phyloP scores from a whole-genome alignment of 148 eudicot genomes.

The Cornus suecica region DNA sequence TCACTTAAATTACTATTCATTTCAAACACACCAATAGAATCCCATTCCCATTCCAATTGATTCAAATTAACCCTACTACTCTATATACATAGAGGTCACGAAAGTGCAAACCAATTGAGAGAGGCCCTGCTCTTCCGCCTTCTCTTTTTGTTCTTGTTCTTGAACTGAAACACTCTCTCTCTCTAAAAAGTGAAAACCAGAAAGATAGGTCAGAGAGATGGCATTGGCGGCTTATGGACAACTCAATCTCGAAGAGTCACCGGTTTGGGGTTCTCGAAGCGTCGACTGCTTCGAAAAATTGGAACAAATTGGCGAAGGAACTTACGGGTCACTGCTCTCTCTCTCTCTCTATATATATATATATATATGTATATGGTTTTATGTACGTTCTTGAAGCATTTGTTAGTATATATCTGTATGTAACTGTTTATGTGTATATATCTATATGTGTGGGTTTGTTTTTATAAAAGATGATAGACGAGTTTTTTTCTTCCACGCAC shows the following conservation, averaged over 20 bases:
- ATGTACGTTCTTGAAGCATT: background rate
- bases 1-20: too few relatives aligned
- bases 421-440: too few relatives aligned
- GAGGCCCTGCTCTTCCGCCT: background rate
- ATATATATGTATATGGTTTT: too few relatives aligned
- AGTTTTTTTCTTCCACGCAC: background rate
- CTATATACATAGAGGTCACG: too few relatives aligned
- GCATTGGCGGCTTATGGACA: constrained; percentile 52
- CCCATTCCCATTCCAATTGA: too few relatives aligned
- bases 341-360: background rate
- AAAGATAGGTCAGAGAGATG: constrained; percentile 19
- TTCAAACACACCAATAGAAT: too few relatives aligned
- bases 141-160: background rate
- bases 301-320: constrained; percentile 62
- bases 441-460: background rate
- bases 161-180: background rate
- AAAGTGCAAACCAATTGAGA: too few relatives aligned
- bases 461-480: background rate
- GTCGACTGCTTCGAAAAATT: constrained; percentile 66
- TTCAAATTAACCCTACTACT: too few relatives aligned
- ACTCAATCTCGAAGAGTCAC: constrained; percentile 55
- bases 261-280: constrained; percentile 50
- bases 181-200: background rate
- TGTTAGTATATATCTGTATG: background rate
- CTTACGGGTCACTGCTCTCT: constrained; percentile 38